phyloP scores from a whole-genome alignment of 805 yeast species.

The Candida sakaeoensis region DNA sequence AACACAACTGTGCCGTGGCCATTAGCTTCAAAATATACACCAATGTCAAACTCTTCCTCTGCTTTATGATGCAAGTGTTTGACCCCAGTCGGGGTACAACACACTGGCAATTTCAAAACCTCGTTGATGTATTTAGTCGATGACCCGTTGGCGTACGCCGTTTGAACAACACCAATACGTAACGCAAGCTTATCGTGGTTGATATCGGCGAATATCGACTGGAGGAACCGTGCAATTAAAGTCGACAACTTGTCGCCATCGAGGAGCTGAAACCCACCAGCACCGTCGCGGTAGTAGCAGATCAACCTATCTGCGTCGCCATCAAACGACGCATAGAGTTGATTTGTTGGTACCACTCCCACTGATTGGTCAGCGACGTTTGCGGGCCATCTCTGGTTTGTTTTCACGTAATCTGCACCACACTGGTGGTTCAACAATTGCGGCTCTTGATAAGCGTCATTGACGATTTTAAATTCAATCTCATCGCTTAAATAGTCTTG shows the following conservation, averaged over 20 bases:
- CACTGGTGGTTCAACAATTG: constrained; percentile 66
- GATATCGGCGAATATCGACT: constrained; percentile 45
- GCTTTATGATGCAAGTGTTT: constrained; percentile 95
- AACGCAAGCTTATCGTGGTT: constrained; percentile 43
- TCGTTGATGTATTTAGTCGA: constrained; percentile 71
- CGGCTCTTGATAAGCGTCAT: constrained; percentile 54
- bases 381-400: constrained; percentile 74
- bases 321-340: constrained; percentile 80
- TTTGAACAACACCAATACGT: constrained; percentile 83
- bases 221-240: constrained; percentile 67
- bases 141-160: constrained; percentile 96
- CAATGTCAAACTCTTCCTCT: constrained; percentile 73
- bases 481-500: constrained; percentile 34
- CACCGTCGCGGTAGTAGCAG: constrained; percentile 55
- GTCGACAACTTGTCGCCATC: constrained; percentile 96
- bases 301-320: constrained; percentile 97
- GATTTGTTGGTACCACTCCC: constrained; percentile 36
- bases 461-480: constrained; percentile 45
- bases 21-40: constrained; percentile 95
- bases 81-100: constrained; percentile 92
- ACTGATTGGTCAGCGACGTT: too few relatives aligned
- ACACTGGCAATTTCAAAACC: constrained; percentile 67
- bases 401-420: constrained; percentile 95
- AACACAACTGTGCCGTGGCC: constrained; percentile 98
- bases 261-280: constrained; percentile 47